A percentile compares a stretch with the other conserved stretches of the same genome.
Conservation (phyloP, 192 early-diverging fungal genomes). For the Mortierella claussenii region DNA sequence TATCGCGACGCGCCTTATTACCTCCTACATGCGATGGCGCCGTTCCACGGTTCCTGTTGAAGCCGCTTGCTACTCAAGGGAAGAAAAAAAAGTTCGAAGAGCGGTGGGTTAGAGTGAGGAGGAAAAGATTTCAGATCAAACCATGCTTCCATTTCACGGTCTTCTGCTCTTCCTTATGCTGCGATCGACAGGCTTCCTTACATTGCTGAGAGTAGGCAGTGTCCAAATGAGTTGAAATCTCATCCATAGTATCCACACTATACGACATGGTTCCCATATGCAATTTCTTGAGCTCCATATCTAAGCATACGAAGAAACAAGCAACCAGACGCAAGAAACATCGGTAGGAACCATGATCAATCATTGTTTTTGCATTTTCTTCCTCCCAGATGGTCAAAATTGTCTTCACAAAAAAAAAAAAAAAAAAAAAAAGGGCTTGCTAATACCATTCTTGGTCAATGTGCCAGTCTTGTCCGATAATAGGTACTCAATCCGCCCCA, state of each 20-base stretch:
- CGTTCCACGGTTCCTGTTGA: constrained; percentile 39
- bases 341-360: background rate
- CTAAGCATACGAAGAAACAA: constrained; percentile 60
- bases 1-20: constrained; percentile 79
- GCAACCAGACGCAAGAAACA: background rate
- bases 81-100: background rate
- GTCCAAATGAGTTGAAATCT: constrained; percentile 77
- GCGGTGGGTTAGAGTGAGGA: background rate
- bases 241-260: constrained; percentile 89
- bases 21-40: constrained; percentile 45
- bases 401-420: background rate
- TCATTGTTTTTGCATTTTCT: background rate
- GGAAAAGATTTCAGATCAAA: too few species aligned
- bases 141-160: too few species aligned
- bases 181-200: constrained; percentile 6
- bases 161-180: too few species aligned
- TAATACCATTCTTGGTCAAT: constrained; percentile 89
- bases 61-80: constrained; percentile 32
- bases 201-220: constrained; percentile 58
- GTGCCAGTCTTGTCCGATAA: constrained; percentile 97
- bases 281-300: constrained; percentile 95
- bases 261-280: constrained; percentile 98
- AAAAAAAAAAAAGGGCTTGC: too few species aligned
- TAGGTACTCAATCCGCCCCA: constrained; percentile 93
- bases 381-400: background rate